Evolutionary conservation across 345 rosid genomes (phyloP), one percentile per base, ranked within the genome.

Genomic region (Eucalyptus coolabah): DNA sequence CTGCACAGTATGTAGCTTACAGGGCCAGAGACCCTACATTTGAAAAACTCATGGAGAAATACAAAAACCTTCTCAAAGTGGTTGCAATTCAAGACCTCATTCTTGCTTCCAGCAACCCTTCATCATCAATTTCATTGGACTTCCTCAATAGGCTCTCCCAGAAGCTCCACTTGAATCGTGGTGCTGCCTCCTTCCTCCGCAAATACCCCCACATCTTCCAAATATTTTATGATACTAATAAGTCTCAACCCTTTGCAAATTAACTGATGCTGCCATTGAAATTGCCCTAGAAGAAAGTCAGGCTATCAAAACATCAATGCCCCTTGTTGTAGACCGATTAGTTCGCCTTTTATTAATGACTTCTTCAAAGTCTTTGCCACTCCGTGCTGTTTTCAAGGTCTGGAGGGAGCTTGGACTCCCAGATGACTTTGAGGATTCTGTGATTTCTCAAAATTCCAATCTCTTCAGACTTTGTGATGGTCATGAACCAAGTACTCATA

Each of bases 401-500:
- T 98, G 99, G 99, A 96, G 96, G 94, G 99, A 98, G 88, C 93
- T 97, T 86, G 99, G 98, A 10, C 97, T 98, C 87, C 99, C 99
- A 5, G 98, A 97, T 93, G 97, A 97, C 81, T 98, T 98, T 90
- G 99, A 98, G 92, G 97, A 96, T 89, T 96, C 99, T 12, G 96
- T 97, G 59, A 96, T 98, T 50, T 89, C 91, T 32, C 88, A 81
- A 82, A 95, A 97, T 92, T 88, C 94, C 23, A 92, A 94, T 89
- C 47, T 97, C 23, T 98, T 97, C 72, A 91, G 17, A 88, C 96
- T 96, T n/a, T 90, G 89, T 69, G 96, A 93, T 88, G 99, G 92
- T 24, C 83, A 93, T 89, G 98, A 98, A 69, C 96, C 95, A 4
- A 94, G 93, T 86, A 98, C 98, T 11, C 99, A 98, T 86, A 89